phyloP scores from a whole-genome alignment of 2,329 filamentous ascomycete genomes.

The Drechslerella coelobrocha region DNA sequence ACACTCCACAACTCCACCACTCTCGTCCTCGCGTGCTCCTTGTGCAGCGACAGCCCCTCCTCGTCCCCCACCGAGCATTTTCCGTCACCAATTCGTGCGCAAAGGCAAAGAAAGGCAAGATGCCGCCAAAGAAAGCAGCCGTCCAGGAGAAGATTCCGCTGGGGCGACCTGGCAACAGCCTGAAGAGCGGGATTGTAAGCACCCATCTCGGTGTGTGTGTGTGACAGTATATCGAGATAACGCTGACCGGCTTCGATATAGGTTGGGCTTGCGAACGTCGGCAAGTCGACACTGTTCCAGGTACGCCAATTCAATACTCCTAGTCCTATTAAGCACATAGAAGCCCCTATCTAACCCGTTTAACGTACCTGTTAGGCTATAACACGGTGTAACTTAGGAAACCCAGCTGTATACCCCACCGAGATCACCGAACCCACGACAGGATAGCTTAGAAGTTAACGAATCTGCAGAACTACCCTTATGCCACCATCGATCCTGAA shows the following conservation, averaged over 20 bases:
- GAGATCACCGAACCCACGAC: constrained; percentile 55
- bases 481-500: constrained; percentile 98
- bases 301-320: constrained; percentile 8
- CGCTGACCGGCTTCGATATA: constrained; percentile 59
- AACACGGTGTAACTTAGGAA: constrained; percentile 95
- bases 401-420: constrained; percentile 78
- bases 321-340: too few species aligned
- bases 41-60: constrained; percentile 28
- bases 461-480: constrained; percentile 82
- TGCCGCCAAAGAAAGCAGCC: constrained; percentile 93
- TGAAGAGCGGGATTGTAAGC: constrained; percentile 98
- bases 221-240: constrained; percentile 29
- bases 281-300: constrained; percentile 99
- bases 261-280: constrained; percentile 98
- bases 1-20: constrained; percentile 52
- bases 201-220: constrained; percentile 54
- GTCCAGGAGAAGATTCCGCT: constrained; percentile 96
- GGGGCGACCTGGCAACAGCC: constrained; percentile 93
- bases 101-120: constrained; percentile 71
- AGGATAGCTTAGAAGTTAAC: constrained; percentile 7
- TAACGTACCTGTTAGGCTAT: constrained; percentile 67
- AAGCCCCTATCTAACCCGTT: too few species aligned
- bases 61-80: constrained; percentile 49
- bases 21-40: constrained; percentile 56
- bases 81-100: constrained; percentile 56